Conservation (phyloP, 225 moss, liverwort and hornwort species). For the Sphagnum tenellum region DNA sequence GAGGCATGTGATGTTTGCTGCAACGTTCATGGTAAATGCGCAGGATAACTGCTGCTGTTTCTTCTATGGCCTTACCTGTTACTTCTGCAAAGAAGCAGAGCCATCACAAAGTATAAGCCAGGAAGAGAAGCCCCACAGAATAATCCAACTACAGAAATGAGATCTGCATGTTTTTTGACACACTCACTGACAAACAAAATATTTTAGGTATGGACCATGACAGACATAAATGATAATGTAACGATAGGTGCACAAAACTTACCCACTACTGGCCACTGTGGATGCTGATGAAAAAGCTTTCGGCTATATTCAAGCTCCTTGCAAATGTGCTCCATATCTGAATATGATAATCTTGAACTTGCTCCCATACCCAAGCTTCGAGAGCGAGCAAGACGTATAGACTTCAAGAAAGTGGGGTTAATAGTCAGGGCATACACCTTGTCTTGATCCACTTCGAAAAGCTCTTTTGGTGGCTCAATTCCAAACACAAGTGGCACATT, state of each 20-base stretch:
- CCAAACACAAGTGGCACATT: constrained; percentile 85
- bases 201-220: too few relatives aligned
- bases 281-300: constrained; percentile 70
- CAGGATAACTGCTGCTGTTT: constrained; percentile 67
- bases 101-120: too few relatives aligned
- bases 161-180: too few relatives aligned
- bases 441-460: constrained; percentile 76
- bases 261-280: constrained; percentile 92
- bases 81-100: constrained; percentile 46
- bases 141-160: too few relatives aligned
- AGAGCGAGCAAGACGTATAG: constrained; percentile 71
- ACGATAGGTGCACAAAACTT: not conserved
- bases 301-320: constrained; percentile 84
- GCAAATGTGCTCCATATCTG: constrained; percentile 93
- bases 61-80: constrained; percentile 61
- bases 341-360: constrained; percentile 51
- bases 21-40: constrained; percentile 77
- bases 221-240: too few relatives aligned
- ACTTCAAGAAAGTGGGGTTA: constrained; percentile 67
- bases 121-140: too few relatives aligned
- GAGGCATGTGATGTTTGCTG: constrained; percentile 51
- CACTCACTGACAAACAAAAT: too few relatives aligned
- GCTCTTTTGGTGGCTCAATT: constrained; percentile 84
- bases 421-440: constrained; percentile 83
- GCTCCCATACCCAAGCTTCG: constrained; percentile 68